These are phyloP conservation scores for Populus hybrid DNA, from an alignment of 441 rosid genomes.

Conservation along the genomic window DNA sequence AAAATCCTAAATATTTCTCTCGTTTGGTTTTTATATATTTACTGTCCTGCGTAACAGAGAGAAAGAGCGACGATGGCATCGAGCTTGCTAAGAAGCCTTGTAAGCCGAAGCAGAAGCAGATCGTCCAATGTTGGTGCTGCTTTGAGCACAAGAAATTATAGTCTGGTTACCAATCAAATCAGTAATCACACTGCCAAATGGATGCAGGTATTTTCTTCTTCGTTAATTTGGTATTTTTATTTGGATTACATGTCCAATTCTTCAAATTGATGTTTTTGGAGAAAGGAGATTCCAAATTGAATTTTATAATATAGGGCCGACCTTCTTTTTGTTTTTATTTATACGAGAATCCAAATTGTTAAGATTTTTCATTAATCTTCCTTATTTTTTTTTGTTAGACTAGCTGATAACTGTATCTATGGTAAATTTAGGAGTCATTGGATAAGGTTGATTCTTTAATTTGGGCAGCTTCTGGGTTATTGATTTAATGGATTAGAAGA, in stretches of 20 bases:
- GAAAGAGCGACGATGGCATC: constrained; percentile 48
- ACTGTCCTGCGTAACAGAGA: not conserved
- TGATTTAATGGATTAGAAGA: not conserved
- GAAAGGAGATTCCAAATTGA: not conserved
- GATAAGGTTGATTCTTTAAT: not conserved
- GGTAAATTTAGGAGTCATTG: not conserved
- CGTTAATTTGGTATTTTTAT: not conserved
- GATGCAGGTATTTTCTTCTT: constrained; percentile 73
- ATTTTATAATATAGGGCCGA: no score
- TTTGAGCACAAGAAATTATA: constrained; percentile 44
- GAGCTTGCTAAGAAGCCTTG: constrained; percentile 48
- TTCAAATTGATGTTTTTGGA: not conserved
- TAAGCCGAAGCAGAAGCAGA: constrained; percentile 21
- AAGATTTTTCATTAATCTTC: no score
- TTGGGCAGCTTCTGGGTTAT: no score
- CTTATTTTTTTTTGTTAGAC: not conserved
- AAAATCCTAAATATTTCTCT: not conserved
- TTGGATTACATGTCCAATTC: not conserved
- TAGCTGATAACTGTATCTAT: not conserved
- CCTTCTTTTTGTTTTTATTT: no score
- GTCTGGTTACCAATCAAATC: constrained; percentile 43
- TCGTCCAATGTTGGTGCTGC: constrained; percentile 36
- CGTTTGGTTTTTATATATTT: no score
- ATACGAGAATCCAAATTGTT: not conserved
- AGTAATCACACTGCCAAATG: constrained; percentile 93